Base-by-base conservation (phyloP, 108 stramenopile genomes). In the Cyclotella cryptica region DNA sequence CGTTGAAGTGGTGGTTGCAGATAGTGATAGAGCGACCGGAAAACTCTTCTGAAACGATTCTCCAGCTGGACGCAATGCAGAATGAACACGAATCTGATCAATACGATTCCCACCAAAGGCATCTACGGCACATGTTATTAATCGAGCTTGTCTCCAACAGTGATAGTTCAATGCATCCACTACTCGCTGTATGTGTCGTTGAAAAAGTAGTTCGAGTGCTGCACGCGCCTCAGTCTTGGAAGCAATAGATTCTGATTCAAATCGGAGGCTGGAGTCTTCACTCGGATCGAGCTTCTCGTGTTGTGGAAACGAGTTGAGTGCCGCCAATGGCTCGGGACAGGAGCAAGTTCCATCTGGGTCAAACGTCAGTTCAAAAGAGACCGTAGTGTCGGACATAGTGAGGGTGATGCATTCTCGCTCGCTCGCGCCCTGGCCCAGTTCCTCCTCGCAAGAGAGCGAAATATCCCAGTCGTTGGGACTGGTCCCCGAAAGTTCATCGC, bases 151-250 rank as follows among this genome's bases (percentile, higher is more conserved):
- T 35, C 65, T 67, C 66, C 66, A 60, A 46, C 57, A 66, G 10
- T 42, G 54, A 76, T 47, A 60, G 68, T 76, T 76, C 26, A 76
- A 43, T 6, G 66, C 65, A 59, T 68, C 66, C 17, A 68, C 66
- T 55, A 59, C 39, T 18, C 55, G 52, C 10, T 47, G 9, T 29
- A 76, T 59, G 21, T 76, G 57, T 59, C 51, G 24, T n/a, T 60
- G 66, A 68, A 55, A 76, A 24, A 76, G n/a, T 14, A 68, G 47
- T 42, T 76, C 75, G 14, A 76, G 22, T 17, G 75, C 57, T 15
- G 75, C 63, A 6, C 40, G 57, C 12, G 45, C 66, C 53, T 62
- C 60, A 4, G 40, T 55, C 24, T 26, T 24, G 22, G 55, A 49
- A 17, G 9, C 1, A n/a, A n/a, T n/a, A n/a, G 47, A 17, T n/a